Conservation (phyloP, 176 grass and related monocot genomes). For the Tillandsia fasciculata region DNA sequence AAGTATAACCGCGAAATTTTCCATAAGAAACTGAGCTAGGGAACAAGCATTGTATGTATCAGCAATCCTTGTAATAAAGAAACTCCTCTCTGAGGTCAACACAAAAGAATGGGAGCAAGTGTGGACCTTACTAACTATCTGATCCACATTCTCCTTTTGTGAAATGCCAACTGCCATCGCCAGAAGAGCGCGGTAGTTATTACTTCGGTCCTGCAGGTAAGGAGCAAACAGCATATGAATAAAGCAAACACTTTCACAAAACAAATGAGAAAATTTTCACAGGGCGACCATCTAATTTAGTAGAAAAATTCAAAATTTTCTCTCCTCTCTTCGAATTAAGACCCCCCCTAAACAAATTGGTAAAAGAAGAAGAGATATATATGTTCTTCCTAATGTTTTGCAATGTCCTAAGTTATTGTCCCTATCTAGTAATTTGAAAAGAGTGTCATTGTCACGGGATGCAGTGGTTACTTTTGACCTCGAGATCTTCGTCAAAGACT, state of each 20-base stretch:
- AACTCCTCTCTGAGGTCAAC: not conserved
- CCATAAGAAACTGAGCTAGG: not conserved
- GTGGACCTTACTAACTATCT: not conserved
- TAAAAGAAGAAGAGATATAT: too few species aligned
- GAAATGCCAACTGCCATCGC: constrained; percentile 6
- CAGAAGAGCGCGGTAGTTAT: not conserved
- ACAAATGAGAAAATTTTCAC: not conserved
- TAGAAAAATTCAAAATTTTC: too few species aligned
- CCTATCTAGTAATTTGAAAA: not conserved
- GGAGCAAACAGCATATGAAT: not conserved
- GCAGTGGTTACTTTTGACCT: not conserved
- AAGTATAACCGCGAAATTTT: not conserved
- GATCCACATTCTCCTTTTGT: constrained; percentile 1
- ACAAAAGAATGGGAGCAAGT: not conserved
- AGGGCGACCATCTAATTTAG: too few species aligned
- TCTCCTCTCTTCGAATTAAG: too few species aligned
- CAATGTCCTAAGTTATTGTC: too few species aligned
- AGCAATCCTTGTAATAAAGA: not conserved
- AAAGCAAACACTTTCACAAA: not conserved
- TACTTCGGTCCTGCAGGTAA: not conserved
- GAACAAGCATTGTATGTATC: not conserved
- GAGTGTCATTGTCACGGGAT: not conserved
- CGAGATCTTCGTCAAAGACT: not conserved
- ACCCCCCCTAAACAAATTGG: too few species aligned
- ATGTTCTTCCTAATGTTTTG: too few species aligned